Conservation (phyloP, 495 filamentous ascomycete species). For the Aspergillus panamensis region DNA sequence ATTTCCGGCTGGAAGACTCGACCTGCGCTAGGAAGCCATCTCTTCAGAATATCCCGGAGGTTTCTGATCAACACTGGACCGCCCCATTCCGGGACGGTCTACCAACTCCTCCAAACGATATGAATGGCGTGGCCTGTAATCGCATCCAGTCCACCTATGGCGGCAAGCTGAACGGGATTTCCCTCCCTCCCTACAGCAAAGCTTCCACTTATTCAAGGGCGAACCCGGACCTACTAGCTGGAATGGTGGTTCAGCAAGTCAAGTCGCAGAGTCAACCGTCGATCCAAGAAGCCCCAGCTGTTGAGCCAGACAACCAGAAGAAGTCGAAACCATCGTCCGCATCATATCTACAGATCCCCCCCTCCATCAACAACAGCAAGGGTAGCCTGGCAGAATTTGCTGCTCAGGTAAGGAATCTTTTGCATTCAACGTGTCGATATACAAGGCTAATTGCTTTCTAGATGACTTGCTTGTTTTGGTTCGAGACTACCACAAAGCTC, state of each 20-base stretch:
- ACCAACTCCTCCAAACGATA: constrained; percentile 49
- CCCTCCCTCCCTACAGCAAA: constrained; percentile 30
- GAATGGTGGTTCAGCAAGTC: constrained; percentile 27
- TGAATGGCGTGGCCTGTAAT: constrained; percentile 47
- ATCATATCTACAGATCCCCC: constrained; percentile 66
- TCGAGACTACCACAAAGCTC: constrained; percentile 79
- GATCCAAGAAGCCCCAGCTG: constrained; percentile 23
- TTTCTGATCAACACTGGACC: constrained; percentile 31
- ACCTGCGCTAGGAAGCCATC: constrained; percentile 20
- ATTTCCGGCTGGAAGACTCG: constrained; percentile 18
- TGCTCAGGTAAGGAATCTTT: constrained; percentile 57
- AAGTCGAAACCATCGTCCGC: constrained; percentile 44
- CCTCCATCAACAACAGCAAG: constrained; percentile 67
- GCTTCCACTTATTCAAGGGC: constrained; percentile 26
- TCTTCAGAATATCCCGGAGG: constrained; percentile 21
- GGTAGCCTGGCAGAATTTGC: constrained; percentile 78
- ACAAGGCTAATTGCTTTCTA: constrained; percentile 33
- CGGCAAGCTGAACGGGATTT: constrained; percentile 29
- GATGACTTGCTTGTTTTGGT: constrained; percentile 98
- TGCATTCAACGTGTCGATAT: not conserved
- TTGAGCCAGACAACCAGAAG: constrained; percentile 27
- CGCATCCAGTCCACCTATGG: constrained; percentile 37
- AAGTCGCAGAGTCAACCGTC: constrained; percentile 27
- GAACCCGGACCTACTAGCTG: constrained; percentile 26
- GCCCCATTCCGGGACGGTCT: constrained; percentile 47